These are phyloP conservation scores for Fraxinus albicans DNA, from an alignment of 305 asterid species.

Conservation along the genomic window DNA sequence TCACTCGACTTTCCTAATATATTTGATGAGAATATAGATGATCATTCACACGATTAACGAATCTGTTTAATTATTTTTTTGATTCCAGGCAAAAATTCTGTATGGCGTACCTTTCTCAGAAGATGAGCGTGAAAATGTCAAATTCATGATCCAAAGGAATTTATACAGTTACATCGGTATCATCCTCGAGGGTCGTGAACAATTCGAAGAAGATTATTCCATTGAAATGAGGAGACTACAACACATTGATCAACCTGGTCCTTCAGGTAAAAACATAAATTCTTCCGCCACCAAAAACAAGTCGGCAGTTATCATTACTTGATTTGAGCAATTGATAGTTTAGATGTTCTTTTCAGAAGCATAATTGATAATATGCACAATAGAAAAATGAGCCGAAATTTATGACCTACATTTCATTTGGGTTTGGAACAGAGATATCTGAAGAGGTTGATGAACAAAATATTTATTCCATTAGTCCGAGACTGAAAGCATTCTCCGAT, in stretches of 20 bases:
- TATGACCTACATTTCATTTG: no score
- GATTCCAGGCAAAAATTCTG: constrained; percentile 67
- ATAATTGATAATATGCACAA: not conserved
- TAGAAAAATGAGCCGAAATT: no score
- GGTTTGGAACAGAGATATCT: constrained; percentile 36
- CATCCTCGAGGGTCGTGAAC: constrained; percentile 73
- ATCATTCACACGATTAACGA: not conserved
- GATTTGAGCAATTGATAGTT: not conserved
- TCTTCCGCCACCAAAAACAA: not conserved
- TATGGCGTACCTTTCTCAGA: constrained; percentile 72
- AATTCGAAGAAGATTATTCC: constrained; percentile 62
- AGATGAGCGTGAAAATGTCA: constrained; percentile 69
- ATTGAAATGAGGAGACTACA: constrained; percentile 40
- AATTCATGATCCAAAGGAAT: constrained; percentile 65
- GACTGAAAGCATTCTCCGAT: constrained; percentile 61
- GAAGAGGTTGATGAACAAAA: constrained; percentile 47
- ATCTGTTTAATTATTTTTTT: constrained; percentile 8
- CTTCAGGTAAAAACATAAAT: constrained; percentile 56
- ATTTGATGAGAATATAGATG: not conserved
- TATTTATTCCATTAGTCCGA: constrained; percentile 50
- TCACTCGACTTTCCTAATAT: not conserved
- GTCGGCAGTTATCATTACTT: not conserved
- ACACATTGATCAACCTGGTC: constrained; percentile 51
- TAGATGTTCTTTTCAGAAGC: not conserved
- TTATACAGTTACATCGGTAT: constrained; percentile 65